Evolutionary conservation across 2,329 filamentous ascomycete genomes (phyloP).

Genomic region (Trichophyton verrucosum): DNA sequence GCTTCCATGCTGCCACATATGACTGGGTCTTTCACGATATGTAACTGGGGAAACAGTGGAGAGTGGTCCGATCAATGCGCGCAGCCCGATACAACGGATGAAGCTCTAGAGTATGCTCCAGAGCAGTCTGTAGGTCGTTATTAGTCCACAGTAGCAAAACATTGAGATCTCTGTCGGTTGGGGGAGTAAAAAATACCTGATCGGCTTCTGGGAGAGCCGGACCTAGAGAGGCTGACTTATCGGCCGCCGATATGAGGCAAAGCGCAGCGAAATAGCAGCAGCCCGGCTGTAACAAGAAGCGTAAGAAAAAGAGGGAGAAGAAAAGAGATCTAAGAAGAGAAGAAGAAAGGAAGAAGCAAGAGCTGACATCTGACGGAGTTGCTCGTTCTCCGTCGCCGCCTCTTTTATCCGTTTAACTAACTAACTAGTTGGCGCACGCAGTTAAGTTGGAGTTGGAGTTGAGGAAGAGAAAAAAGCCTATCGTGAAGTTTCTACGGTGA

Average conservation of each 20-base stretch:
- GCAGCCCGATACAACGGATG: neutral
- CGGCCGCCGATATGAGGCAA: neutral
- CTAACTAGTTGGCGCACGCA: too few relatives aligned
- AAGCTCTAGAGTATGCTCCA: neutral
- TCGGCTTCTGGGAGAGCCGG: neutral
- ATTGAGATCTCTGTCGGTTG: neutral
- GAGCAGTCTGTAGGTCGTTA: neutral
- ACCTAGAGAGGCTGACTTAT: constrained; percentile 1
- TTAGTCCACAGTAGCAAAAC: neutral
- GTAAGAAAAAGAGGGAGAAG: neutral
- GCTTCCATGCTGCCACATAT: constrained; percentile 54
- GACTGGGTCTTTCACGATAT: neutral
- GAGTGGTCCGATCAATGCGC: neutral
- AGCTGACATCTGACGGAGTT: neutral
- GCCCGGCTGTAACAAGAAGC: neutral
- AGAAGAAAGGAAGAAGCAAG: neutral
- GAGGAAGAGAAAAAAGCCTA: neutral
- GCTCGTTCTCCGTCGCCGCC: neutral
- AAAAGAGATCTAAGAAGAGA: neutral
- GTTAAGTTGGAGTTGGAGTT: too few relatives aligned
- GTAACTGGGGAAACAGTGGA: neutral
- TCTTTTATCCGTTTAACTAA: neutral
- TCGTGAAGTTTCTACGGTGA: constrained; percentile 1
- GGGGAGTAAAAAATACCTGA: neutral
- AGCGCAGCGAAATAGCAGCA: neutral